phyloP scores from a whole-genome alignment of 352 stramenopile species.

The Plasmopara halstedii region DNA sequence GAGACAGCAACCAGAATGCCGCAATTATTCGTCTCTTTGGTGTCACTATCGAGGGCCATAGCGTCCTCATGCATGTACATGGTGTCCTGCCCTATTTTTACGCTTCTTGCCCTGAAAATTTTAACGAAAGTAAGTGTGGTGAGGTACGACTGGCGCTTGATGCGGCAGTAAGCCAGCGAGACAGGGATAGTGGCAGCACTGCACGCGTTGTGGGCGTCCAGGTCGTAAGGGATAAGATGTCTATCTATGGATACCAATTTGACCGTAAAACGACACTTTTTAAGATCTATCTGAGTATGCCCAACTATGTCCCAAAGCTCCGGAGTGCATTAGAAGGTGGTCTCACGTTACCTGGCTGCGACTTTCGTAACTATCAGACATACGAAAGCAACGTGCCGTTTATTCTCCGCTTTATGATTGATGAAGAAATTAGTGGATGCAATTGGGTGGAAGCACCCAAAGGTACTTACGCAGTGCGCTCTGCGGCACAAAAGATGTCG shows the following conservation, averaged over 20 bases:
- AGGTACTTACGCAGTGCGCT: constrained; percentile 87
- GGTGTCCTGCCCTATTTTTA: constrained; percentile 98
- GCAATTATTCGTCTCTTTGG: constrained; percentile 95
- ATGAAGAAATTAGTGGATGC: constrained; percentile 94
- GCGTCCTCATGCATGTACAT: constrained; percentile 95
- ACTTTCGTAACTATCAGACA: constrained; percentile 77
- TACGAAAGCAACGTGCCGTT: constrained; percentile 99
- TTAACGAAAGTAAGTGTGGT: constrained; percentile 55
- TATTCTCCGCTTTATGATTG: constrained; percentile 99
- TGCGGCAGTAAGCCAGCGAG: constrained; percentile 35
- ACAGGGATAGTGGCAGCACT: constrained; percentile 39
- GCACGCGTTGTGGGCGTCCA: constrained; percentile 62
- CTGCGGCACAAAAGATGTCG: constrained; percentile 69
- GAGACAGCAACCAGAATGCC: constrained; percentile 87
- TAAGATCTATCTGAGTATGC: constrained; percentile 94
- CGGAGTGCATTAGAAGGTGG: constrained; percentile 87
- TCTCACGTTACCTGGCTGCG: constrained; percentile 57
- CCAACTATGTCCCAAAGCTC: constrained; percentile 91
- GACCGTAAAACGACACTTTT: constrained; percentile 58
- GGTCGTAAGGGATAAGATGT: constrained; percentile 71
- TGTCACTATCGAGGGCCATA: constrained; percentile 93
- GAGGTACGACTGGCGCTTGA: constrained; percentile 70
- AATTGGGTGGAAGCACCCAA: constrained; percentile 95
- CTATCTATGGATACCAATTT: constrained; percentile 85
- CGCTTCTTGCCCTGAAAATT: constrained; percentile 70